Percentiles rank a stretch among this genome's conserved stretches.
Conservation (phyloP, 2,329 filamentous ascomycete genomes). For the Monilinia laxa region DNA sequence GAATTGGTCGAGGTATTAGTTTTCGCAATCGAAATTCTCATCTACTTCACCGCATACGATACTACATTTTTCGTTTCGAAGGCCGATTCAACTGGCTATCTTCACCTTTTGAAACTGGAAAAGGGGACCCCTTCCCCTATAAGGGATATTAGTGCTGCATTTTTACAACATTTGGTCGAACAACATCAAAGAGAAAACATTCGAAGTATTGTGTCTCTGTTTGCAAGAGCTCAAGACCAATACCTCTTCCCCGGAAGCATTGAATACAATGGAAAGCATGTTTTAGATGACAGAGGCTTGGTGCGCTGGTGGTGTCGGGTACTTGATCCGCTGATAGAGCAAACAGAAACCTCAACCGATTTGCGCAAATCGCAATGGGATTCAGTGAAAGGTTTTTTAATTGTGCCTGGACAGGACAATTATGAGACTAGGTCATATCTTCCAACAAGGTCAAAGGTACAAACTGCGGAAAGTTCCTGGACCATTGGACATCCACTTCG, state of each 20-base stretch:
- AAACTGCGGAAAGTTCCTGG: slow-evolving; percentile 46
- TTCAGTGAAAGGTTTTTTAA: slow-evolving; percentile 70
- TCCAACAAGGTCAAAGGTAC: slow-evolving; percentile 49
- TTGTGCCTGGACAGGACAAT: slow-evolving; percentile 83
- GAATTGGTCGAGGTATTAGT: slow-evolving; percentile 56
- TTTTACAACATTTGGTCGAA: slow-evolving; percentile 72
- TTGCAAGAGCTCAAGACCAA: slow-evolving; percentile 87
- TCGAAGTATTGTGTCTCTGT: slow-evolving; percentile 79
- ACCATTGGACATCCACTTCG: slow-evolving; percentile 72
- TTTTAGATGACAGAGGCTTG: slow-evolving; percentile 83
- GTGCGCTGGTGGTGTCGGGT: slow-evolving; percentile 96
- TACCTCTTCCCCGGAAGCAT: slow-evolving; percentile 94
- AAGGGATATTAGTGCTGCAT: slow-evolving; percentile 69
- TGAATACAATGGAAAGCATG: slow-evolving; percentile 81
- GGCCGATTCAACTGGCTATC: slow-evolving; percentile 90
- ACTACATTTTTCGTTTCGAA: slow-evolving; percentile 95
- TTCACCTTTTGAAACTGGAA: slow-evolving; percentile 64
- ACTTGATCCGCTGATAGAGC: slow-evolving; percentile 66
- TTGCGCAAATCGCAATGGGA: slow-evolving; percentile 43
- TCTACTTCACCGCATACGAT: slow-evolving; percentile 78
- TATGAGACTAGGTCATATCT: slow-evolving; percentile 79
- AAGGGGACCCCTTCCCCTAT: slow-evolving; percentile 69
- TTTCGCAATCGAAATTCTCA: slow-evolving; percentile 80
- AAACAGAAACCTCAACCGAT: slow-evolving; percentile 25
- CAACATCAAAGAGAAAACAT: slow-evolving; percentile 62